Conservation (phyloP, 495 filamentous ascomycete species). For the Jackrogersella minutella region DNA sequence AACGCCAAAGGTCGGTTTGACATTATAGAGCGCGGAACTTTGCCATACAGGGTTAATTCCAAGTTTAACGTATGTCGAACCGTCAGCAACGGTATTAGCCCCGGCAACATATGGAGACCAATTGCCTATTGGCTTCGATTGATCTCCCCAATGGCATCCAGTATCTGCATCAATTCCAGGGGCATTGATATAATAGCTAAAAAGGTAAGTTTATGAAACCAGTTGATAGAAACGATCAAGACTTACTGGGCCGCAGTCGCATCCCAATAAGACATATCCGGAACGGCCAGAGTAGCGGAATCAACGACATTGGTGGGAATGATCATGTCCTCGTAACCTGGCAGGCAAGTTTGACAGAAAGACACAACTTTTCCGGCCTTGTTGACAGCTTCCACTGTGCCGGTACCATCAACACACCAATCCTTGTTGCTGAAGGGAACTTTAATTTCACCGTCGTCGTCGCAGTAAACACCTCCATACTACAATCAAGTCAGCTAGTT, state of each 20-base stretch:
- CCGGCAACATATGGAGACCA: constrained; percentile 84
- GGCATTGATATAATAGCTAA: constrained; percentile 80
- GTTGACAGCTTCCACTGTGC: constrained; percentile 69
- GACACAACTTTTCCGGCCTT: constrained; percentile 68
- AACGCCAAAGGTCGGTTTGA: constrained; percentile 71
- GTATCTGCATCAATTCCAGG: constrained; percentile 68
- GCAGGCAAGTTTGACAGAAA: constrained; percentile 85
- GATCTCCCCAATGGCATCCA: constrained; percentile 77
- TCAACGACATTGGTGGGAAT: constrained; percentile 74
- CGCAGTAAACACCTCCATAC: constrained; percentile 82
- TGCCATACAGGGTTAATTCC: constrained; percentile 84
- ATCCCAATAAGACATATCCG: constrained; percentile 75
- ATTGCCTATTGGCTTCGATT: constrained; percentile 72
- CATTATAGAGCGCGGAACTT: constrained; percentile 62
- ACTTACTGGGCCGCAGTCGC: constrained; percentile 77
- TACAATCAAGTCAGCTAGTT: constrained; percentile 50
- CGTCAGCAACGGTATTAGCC: constrained; percentile 71
- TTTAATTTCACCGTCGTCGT: constrained; percentile 68
- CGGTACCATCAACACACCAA: constrained; percentile 77
- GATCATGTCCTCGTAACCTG: constrained; percentile 89
- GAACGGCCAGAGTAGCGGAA: constrained; percentile 71
- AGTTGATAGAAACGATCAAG: neutral
- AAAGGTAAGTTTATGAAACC: constrained; percentile 6
- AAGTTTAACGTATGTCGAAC: constrained; percentile 77
- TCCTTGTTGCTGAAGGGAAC: constrained; percentile 75